Percentiles rank a stretch among this genome's conserved stretches.
Conservation (phyloP, 257 asterid genomes). For the Eucommia ulmoides region DNA sequence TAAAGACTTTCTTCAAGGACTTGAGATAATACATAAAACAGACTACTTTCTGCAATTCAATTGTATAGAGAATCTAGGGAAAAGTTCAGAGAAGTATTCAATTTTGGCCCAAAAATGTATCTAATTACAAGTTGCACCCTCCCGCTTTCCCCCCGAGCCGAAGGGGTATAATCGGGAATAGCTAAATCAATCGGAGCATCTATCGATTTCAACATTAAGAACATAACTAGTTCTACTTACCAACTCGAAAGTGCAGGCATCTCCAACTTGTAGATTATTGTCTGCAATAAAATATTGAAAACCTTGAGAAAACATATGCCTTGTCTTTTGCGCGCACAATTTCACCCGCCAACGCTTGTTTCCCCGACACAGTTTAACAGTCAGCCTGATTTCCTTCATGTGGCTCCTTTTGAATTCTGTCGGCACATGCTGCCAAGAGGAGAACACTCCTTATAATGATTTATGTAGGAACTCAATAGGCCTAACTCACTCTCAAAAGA, state of each 20-base stretch:
- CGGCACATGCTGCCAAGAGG: constrained; percentile 12
- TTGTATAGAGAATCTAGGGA: too few species aligned
- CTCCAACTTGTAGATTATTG: constrained; percentile 10
- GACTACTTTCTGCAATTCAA: too few species aligned
- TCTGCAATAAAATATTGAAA: constrained; percentile 4
- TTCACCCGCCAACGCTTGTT: constrained; percentile 9
- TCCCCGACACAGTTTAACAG: constrained; percentile 7
- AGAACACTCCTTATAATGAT: background rate
- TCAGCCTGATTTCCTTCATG: background rate
- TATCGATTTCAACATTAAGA: constrained; percentile 15
- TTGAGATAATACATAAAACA: too few species aligned
- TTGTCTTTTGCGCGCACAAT: background rate
- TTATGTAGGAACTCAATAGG: background rate
- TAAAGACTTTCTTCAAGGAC: too few species aligned
- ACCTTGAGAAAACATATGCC: background rate
- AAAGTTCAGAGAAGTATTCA: too few species aligned
- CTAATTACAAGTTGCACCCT: too few species aligned
- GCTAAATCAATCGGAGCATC: too few species aligned
- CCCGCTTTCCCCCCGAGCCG: too few species aligned
- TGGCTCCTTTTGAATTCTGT: background rate
- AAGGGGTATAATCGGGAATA: too few species aligned
- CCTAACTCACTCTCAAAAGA: too few species aligned
- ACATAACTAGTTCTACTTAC: constrained; percentile 2
- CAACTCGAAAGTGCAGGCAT: constrained; percentile 14
- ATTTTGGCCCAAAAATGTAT: too few species aligned